A percentile compares a stretch with the other conserved stretches of the same genome.
Evolutionary conservation across 2,329 filamentous ascomycete species (phyloP).

Genomic region (Penicillium crustosum): DNA sequence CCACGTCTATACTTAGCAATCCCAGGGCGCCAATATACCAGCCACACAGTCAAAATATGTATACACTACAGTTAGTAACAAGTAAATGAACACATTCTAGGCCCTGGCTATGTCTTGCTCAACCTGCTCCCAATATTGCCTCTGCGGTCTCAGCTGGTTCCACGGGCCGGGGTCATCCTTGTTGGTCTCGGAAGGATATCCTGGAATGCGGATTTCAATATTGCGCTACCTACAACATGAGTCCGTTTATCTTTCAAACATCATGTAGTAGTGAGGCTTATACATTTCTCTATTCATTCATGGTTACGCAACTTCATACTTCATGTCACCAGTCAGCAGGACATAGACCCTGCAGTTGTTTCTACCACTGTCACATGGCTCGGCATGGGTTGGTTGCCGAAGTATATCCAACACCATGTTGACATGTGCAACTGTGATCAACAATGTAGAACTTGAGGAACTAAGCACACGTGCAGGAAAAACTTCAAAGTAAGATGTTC

Average conservation of each 20-base stretch:
- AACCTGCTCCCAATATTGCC: neutral
- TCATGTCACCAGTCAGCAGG: conserved; percentile 6
- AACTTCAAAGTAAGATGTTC: neutral
- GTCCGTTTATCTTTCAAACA: neutral
- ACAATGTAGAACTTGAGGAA: neutral
- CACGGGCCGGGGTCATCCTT: neutral
- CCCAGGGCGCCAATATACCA: neutral
- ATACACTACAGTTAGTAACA: too few relatives aligned
- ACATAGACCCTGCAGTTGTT: conserved; percentile 1
- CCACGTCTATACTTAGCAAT: neutral
- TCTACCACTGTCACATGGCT: conserved; percentile 4
- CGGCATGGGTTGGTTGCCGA: neutral
- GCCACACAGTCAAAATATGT: neutral
- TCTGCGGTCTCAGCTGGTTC: neutral
- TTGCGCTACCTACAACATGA: neutral
- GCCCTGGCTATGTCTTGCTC: neutral
- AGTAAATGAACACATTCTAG: neutral
- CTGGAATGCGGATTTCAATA: conserved; percentile 3
- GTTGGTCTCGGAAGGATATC: conserved; percentile 3
- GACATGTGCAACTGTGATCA: neutral
- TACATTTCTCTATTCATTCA: neutral
- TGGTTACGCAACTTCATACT: neutral
- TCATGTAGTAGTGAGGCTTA: conserved; percentile 2
- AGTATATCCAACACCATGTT: neutral
- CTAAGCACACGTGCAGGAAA: neutral